phyloP scores from a whole-genome alignment of 2,329 filamentous ascomycete species.

The Monosporascus sp. region DNA sequence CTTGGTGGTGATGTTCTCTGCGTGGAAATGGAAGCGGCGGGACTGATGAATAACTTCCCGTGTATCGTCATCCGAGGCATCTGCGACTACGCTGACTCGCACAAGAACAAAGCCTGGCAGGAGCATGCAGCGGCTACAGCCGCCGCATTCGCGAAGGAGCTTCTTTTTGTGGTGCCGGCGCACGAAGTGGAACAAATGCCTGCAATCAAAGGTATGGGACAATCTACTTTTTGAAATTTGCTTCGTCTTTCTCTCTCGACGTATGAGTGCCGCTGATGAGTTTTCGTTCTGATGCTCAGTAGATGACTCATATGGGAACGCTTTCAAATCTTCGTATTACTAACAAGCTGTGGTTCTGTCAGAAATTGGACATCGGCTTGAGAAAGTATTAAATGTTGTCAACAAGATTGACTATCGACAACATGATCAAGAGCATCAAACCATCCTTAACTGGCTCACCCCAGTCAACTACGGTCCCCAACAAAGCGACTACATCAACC shows the following conservation, averaged over 20 bases:
- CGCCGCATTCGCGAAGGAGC: constrained; percentile 16
- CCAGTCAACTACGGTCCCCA: constrained; percentile 29
- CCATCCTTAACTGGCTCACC: constrained; percentile 35
- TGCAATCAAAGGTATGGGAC: neutral
- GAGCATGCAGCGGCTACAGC: constrained; percentile 13
- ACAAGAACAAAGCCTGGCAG: constrained; percentile 22
- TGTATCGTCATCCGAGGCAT: constrained; percentile 23
- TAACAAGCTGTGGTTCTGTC: no score
- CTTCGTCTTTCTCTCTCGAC: no score
- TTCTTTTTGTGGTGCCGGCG: neutral
- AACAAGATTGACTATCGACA: neutral
- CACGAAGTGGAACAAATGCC: neutral
- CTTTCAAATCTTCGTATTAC: no score
- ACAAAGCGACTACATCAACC: constrained; percentile 34
- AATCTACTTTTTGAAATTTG: no score
- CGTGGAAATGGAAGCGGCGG: no score
- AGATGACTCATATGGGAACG: no score
- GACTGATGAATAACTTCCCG: constrained; percentile 18
- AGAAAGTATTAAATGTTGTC: neutral
- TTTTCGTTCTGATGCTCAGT: no score
- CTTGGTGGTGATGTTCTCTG: constrained; percentile 7
- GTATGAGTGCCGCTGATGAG: no score
- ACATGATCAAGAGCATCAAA: neutral
- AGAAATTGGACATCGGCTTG: no score
- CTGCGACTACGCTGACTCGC: constrained; percentile 21